A percentile compares a stretch with the other conserved stretches of the same genome.
Conservation (phyloP, 2,329 filamentous ascomycete species). For the Arthrobotrys sinensis region DNA sequence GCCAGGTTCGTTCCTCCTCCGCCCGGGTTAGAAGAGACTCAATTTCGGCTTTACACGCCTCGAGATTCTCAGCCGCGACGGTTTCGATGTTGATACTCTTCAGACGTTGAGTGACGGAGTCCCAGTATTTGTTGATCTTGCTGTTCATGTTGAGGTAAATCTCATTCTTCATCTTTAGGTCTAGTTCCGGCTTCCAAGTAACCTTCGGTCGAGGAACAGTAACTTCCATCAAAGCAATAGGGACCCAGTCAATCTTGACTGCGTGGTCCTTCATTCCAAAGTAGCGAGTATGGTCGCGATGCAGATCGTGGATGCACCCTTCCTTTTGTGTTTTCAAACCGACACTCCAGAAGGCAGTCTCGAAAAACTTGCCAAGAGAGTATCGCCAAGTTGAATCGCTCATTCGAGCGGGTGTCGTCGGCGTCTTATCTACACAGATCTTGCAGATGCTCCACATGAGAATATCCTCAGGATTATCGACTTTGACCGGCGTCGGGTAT, state of each 20-base stretch:
- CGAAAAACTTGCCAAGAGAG: constrained; percentile 98
- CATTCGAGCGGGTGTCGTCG: constrained; percentile 85
- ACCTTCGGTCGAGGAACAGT: constrained; percentile 90
- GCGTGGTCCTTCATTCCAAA: constrained; percentile 90
- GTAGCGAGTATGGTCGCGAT: constrained; percentile 91
- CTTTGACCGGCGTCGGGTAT: constrained; percentile 76
- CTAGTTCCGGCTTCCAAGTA: constrained; percentile 98
- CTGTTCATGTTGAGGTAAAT: constrained; percentile 86
- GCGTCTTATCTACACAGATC: constrained; percentile 85
- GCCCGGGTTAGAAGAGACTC: constrained; percentile 83
- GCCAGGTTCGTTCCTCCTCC: constrained; percentile 82
- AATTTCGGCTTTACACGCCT: constrained; percentile 85
- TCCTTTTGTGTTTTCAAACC: constrained; percentile 81
- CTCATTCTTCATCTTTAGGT: constrained; percentile 92
- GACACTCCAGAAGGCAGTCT: constrained; percentile 94
- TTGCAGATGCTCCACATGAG: constrained; percentile 99
- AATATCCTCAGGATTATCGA: constrained; percentile 76
- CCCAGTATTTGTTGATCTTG: constrained; percentile 87
- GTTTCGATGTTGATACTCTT: constrained; percentile 92
- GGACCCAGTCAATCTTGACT: constrained; percentile 91
- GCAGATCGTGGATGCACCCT: constrained; percentile 90
- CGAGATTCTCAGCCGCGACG: constrained; percentile 87
- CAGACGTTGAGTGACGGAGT: constrained; percentile 85
- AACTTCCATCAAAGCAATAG: constrained; percentile 92
- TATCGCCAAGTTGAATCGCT: constrained; percentile 97